phyloP scores from a whole-genome alignment of 1,284 basidiomycete species.

The Ceratobasidium sp. region DNA sequence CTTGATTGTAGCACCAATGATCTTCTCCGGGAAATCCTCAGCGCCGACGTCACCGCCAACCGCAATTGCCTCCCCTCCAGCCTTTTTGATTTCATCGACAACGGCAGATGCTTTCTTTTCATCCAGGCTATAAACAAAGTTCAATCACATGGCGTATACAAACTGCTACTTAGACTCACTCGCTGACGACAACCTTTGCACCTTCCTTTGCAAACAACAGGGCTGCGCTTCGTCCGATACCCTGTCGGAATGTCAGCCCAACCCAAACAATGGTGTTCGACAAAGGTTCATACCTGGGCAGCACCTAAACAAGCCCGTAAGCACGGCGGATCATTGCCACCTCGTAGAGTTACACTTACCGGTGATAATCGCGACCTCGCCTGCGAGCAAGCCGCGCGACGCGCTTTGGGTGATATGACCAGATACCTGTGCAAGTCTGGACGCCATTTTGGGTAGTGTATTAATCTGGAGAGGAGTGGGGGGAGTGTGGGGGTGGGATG shows the following conservation, averaged over 20 bases:
- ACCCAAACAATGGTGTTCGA: slow-evolving; percentile 29
- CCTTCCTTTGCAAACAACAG: slow-evolving; percentile 84
- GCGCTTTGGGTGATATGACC: slow-evolving; percentile 67
- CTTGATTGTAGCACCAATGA: slow-evolving; percentile 78
- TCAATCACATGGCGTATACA: not conserved
- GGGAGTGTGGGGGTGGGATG: slow-evolving; percentile 52
- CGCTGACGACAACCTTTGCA: slow-evolving; percentile 83
- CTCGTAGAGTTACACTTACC: slow-evolving; percentile 53
- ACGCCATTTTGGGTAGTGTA: slow-evolving; percentile 56
- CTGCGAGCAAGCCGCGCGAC: slow-evolving; percentile 69
- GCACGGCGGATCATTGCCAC: slow-evolving; percentile 37
- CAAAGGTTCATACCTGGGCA: slow-evolving; percentile 63
- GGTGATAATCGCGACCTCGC: slow-evolving; percentile 86
- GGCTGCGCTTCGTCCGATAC: slow-evolving; percentile 76
- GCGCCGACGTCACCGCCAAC: slow-evolving; percentile 79
- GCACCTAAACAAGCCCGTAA: slow-evolving; percentile 57
- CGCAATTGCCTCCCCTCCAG: slow-evolving; percentile 74
- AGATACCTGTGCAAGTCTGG: slow-evolving; percentile 72
- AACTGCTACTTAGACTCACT: slow-evolving; percentile 59
- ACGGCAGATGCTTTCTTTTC: slow-evolving; percentile 68
- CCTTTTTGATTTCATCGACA: slow-evolving; percentile 73
- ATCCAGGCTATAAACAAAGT: slow-evolving; percentile 61
- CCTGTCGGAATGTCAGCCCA: slow-evolving; percentile 52
- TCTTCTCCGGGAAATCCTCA: slow-evolving; percentile 80
- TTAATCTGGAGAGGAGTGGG: not conserved